Base-by-base conservation (phyloP, 768 basidiomycete species). In the Lentinus tigrinus region DNA sequence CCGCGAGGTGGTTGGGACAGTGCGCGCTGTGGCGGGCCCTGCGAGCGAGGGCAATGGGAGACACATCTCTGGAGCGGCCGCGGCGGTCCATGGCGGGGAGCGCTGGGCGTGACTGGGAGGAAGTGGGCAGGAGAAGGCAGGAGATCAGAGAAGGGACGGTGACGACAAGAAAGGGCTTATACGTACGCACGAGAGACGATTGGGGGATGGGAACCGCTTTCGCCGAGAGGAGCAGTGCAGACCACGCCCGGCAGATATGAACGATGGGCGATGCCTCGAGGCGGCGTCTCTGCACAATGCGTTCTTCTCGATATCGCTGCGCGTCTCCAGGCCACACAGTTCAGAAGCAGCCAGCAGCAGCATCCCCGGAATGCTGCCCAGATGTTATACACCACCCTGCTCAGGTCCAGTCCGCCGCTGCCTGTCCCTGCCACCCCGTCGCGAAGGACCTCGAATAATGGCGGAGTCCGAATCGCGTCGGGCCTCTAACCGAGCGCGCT, bases 41-140 rank as follows among this genome's bases (percentile, higher is more conserved):
- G 34, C 55, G 56, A 6, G 60, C 57, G 47, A 63, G 28, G 10
- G 66, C 65, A 43, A 66, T 55, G 53, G 68, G 68, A 14, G 70
- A 67, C 28, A 71, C 57, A 39, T 67, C 63, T 47, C 62, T 52
- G 9, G 66, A 65, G 56, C 69, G 67, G 56, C 70, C 70, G 51
- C 70, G 64, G 46, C 56, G 47, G 57, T 60, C 56, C 69, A 70
- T 70, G 56, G 60, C 28, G n/a, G 60, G 56, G 54, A n/a, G 43
- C 28, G 49, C 43, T n/a, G 56, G 19, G 53, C 49, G 54, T 52
- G 57, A 52, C 56, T 48, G 52, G 57, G 44, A 43, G 31, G 61
- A 56, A 46, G 21, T 52, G 36, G 52, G 57, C 39, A 43, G 31
- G 61, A 56, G 24, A 14, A 52, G 36, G 53, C 26, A 38, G 54